Evolutionary conservation across 2,329 filamentous ascomycete species (phyloP), one percentile per base, ranked within the genome.

Genomic region (Trichoderma sp.): DNA sequence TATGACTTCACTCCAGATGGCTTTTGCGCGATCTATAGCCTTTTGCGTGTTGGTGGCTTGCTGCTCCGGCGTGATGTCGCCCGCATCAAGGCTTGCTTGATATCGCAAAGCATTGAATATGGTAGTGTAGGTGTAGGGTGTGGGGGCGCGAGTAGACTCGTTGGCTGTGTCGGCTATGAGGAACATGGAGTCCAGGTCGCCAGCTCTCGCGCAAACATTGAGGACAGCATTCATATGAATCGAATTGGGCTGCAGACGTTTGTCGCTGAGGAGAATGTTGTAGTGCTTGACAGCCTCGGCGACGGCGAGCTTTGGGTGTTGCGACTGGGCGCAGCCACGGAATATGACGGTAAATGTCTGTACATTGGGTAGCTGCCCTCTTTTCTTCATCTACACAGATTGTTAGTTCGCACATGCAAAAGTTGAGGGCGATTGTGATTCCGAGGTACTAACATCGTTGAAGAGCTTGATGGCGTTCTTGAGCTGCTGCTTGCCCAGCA

Each of bases 171-270:
- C 87, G 57, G 91, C 88, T 74, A 98, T 87, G 69, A 88, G 87
- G 85, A 96, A 97, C 75, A 98, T 83, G 17, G 91, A 88, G 75
- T 97, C 94, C 80, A 97, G 86, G 78, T 98, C 91, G 13, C 85
- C 80, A 4, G 92, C 91, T 71, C 89, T 87, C 62, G 91, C 88
- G 79, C 95, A 98, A 9, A 96, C 92, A 72, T 91, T 90, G 58
- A 99, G 84, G n/a, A 94, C 89, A 11, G 95, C 93, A 79, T 99
- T 99, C 74, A 93, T 90, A 78, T 98, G 96, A 71, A 93, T 92
- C 43, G 91, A 92, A 75, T 90, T 93, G 17, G 93, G 92, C 74
- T 90, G 86, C 65, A 97, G 84, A 8, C 86, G 84, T 1, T 88
- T 89, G 43, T 88, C 86, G 5, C 85, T 86, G 50, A 87, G 85